phyloP scores from a whole-genome alignment of 2,329 filamentous ascomycete species.

The Rutstroemia sp. region DNA sequence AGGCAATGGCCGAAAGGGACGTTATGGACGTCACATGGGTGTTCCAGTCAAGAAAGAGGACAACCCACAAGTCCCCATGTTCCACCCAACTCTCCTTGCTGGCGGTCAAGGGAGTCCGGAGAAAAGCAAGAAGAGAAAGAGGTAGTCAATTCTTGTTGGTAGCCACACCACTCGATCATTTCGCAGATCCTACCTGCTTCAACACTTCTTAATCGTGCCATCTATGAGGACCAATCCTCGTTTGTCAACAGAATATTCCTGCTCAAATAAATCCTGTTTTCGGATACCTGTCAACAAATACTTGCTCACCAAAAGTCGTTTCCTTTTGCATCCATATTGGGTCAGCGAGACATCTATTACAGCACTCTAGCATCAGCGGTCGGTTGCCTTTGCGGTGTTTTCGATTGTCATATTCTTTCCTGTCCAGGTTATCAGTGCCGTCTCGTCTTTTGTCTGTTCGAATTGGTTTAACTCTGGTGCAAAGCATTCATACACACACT shows the following conservation, averaged over 20 bases:
- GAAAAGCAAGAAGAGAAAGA: constrained; percentile 65
- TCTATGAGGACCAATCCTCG: not conserved
- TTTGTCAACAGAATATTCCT: not conserved
- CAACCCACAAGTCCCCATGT: constrained; percentile 28
- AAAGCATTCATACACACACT: not conserved
- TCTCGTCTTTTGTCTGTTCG: not conserved
- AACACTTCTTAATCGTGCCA: not conserved
- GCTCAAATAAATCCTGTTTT: not conserved
- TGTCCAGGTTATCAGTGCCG: not conserved
- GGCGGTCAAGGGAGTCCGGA: constrained; percentile 35
- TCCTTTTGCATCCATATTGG: not conserved
- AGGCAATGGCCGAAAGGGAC: constrained; percentile 91
- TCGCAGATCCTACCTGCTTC: not conserved
- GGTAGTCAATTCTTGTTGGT: constrained; percentile 32
- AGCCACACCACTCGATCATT: not conserved
- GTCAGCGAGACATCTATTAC: not conserved
- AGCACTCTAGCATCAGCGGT: not conserved
- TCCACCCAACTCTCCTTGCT: constrained; percentile 27
- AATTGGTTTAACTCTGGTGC: not conserved
- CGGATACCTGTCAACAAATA: not conserved
- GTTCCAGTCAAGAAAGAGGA: constrained; percentile 56
- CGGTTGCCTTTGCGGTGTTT: not conserved
- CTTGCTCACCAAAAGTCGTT: not conserved
- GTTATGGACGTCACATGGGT: constrained; percentile 71
- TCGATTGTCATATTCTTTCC: not conserved